Percentiles rank a stretch among this genome's conserved stretches.
Conservation (phyloP, 2,329 filamentous ascomycete genomes). For the Colletotrichum spinosum region DNA sequence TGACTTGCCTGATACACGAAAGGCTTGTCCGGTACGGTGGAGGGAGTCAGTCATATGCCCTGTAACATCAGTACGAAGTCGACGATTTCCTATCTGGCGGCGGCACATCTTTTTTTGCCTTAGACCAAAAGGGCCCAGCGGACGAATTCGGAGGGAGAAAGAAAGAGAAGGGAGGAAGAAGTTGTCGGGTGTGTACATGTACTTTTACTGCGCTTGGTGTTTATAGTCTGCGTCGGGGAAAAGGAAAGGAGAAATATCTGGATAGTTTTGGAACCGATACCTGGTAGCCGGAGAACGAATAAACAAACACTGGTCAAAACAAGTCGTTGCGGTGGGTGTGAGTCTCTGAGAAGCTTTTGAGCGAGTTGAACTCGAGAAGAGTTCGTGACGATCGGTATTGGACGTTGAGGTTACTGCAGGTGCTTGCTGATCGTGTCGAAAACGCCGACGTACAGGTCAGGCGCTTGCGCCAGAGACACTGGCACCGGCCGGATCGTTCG, state of each 20-base stretch:
- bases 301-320: conserved; percentile 6
- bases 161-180: conserved; percentile 10
- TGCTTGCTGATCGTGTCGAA: neutral
- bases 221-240: conserved; percentile 12
- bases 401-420: neutral
- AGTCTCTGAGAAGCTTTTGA: neutral
- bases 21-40: conserved; percentile 8
- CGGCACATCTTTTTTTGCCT: conserved; percentile 15
- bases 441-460: conserved; percentile 7
- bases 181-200: conserved; percentile 32
- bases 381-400: too few relatives aligned
- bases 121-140: conserved; percentile 8
- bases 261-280: conserved; percentile 25
- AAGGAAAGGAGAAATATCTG: conserved; percentile 15
- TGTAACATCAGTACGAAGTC: conserved; percentile 35
- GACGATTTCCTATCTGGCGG: conserved; percentile 25
- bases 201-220: conserved; percentile 31
- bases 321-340: neutral
- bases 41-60: conserved; percentile 11
- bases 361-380: too few relatives aligned
- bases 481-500: neutral
- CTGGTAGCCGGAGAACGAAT: conserved; percentile 15
- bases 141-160: neutral
- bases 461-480: neutral
- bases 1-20: conserved; percentile 20